Evolutionary conservation across 805 yeast genomes (phyloP), one percentile per base, ranked within the genome.

Genomic region (Saturnispora dispora): DNA sequence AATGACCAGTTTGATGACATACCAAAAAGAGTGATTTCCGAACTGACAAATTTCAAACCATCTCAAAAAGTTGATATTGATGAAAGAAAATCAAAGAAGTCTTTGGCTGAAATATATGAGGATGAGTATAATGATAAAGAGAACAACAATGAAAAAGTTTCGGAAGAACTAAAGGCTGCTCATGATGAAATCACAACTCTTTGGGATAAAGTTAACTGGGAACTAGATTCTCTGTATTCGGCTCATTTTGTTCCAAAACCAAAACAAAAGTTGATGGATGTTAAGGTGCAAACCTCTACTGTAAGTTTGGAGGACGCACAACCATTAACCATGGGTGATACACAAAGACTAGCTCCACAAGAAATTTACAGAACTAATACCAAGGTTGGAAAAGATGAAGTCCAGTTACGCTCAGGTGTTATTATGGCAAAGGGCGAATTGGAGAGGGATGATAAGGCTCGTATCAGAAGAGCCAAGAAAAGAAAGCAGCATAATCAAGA

Each of bases 301-400:
- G 83, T 93, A 47, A 63, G 83, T 2, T 87, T 91, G 96, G 99
- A 91, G 69, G 98, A 93, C 63, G 93, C 96, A 1, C 97, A 89
- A 70, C 99, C 99, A 47, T 74, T 88, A 52, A 82, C 89, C 36
- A 74, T 86, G 70, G 79, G 93, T 2, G 71, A 78, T 33, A 87
- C 83, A 22, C 72, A 83, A 13, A 78, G 85, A 46, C 74, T 93
- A 60, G 99, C 99, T 2, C 99, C 99, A 39, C 99, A 91, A 71
- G 99, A 91, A 69, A 75, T 93, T 8, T 93, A 83, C 68, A 79
- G 74, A 63, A 65, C 73, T 7, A 65, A 71, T 68, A 55, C 76
- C 57, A 62, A 66, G 44, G 62, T 65, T 4, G 67, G 73, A 13
- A 71, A 71, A 46, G 76, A 78, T 60, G 90, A 86, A 64, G 84